Percentiles rank a stretch among this genome's conserved stretches.
These are phyloP conservation scores for Cercospora brassicicola DNA, from an alignment of 2,329 filamentous ascomycete genomes.

Conservation along the genomic window DNA sequence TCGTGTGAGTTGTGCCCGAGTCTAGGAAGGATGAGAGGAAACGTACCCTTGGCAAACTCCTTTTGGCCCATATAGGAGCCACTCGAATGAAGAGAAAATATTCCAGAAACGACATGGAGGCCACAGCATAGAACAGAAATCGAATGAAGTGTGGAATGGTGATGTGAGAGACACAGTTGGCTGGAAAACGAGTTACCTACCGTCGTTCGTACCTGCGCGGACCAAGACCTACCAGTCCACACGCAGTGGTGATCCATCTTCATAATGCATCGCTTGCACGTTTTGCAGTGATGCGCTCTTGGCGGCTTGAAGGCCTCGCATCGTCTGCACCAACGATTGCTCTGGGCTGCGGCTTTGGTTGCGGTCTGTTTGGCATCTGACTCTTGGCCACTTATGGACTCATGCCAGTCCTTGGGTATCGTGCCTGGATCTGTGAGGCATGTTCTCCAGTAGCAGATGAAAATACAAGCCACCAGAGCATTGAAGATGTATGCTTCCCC, in stretches of 20 bases:
- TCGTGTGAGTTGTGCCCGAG: not conserved
- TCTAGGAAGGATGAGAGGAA: not conserved
- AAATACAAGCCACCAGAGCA: slow-evolving; percentile 61
- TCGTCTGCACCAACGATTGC: slow-evolving; percentile 69
- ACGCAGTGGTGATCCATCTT: slow-evolving; percentile 64
- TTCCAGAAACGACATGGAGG: slow-evolving; percentile 62
- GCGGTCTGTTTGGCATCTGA: slow-evolving; percentile 28
- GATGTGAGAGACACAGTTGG: slow-evolving; percentile 77
- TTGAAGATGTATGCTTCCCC: slow-evolving; percentile 66
- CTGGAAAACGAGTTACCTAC: slow-evolving; percentile 39
- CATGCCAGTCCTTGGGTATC: slow-evolving; percentile 50
- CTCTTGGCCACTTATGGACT: slow-evolving; percentile 22
- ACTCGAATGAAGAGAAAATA: slow-evolving; percentile 62
- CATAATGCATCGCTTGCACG: slow-evolving; percentile 60
- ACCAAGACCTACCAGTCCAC: slow-evolving; percentile 61
- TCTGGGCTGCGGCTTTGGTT: slow-evolving; percentile 30
- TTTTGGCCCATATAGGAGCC: slow-evolving; percentile 61
- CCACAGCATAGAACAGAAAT: slow-evolving; percentile 70
- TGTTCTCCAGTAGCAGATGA: slow-evolving; percentile 68
- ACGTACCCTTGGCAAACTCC: slow-evolving; percentile 65
- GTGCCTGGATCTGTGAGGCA: slow-evolving; percentile 60
- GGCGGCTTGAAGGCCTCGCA: slow-evolving; percentile 73
- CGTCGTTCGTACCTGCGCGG: slow-evolving; percentile 7
- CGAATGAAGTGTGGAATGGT: slow-evolving; percentile 81
- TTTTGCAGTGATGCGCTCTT: slow-evolving; percentile 77